Conservation (phyloP, 1,284 basidiomycete species). For the Ustilago trichophora region DNA sequence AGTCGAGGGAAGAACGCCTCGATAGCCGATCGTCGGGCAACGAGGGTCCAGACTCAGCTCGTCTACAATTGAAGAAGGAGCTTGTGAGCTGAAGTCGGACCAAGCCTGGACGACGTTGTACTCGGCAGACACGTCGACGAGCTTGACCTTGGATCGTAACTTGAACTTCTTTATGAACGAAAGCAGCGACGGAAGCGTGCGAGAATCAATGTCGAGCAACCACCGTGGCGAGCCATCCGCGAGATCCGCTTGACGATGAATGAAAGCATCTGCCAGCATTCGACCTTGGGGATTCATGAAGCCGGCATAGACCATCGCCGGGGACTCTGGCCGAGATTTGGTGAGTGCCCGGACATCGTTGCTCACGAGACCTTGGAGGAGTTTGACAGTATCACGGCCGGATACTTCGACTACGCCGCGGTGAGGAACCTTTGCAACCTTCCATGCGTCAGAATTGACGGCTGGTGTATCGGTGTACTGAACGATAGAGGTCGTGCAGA, state of each 20-base stretch:
- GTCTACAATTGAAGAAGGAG: no score
- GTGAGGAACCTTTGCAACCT: constrained; percentile 31
- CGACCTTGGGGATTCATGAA: constrained; percentile 91
- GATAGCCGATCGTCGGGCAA: constrained; percentile 51
- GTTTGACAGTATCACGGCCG: constrained; percentile 83
- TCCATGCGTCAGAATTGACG: constrained; percentile 2
- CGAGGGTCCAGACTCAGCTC: constrained; percentile 36
- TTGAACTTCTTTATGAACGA: constrained; percentile 82
- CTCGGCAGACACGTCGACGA: constrained; percentile 77
- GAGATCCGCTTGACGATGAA: constrained; percentile 71
- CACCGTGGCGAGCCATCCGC: constrained; percentile 69
- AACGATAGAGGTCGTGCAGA: not conserved
- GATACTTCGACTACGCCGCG: constrained; percentile 75
- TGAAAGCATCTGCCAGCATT: constrained; percentile 85
- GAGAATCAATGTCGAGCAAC: constrained; percentile 78
- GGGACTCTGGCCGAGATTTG: no score
- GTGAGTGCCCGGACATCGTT: constrained; percentile 69
- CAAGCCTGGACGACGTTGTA: constrained; percentile 84
- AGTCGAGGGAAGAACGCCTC: constrained; percentile 23
- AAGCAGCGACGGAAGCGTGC: constrained; percentile 71
- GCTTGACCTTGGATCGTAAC: constrained; percentile 85
- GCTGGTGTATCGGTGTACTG: not conserved
- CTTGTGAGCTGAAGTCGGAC: no score
- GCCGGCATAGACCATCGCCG: constrained; percentile 73
- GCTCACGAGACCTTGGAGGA: constrained; percentile 86